Evolutionary conservation across 345 rosid species (phyloP).

Genomic region (Draba incana): DNA sequence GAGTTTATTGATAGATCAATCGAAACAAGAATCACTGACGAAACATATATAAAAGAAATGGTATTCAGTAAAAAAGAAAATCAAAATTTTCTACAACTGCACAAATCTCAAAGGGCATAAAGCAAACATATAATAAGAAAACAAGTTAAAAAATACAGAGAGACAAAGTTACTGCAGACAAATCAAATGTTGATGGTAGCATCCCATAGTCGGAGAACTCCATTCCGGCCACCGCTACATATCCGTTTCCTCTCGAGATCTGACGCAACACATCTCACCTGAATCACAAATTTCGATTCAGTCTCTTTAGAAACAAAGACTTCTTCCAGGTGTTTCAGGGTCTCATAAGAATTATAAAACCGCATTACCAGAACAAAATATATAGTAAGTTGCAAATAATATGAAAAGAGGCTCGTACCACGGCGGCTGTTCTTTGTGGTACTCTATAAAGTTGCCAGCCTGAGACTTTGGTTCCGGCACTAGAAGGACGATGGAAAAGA

Average conservation of each 20-base stretch:
- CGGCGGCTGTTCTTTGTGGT: conserved; percentile 83
- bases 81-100: conserved; percentile 2
- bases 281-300: conserved; percentile 26
- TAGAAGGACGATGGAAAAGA: conserved; percentile 91
- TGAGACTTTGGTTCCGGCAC: conserved; percentile 72
- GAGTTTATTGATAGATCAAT: too few species aligned
- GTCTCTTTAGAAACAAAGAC: not conserved
- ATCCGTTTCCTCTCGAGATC: conserved; percentile 99
- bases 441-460: conserved; percentile 99
- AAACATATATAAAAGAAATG: too few species aligned
- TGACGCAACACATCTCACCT: conserved; percentile 95
- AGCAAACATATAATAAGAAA: too few species aligned
- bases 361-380: not conserved
- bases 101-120: not conserved
- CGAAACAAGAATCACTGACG: too few species aligned
- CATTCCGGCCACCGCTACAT: conserved; percentile 97
- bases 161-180: conserved; percentile 2
- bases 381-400: not conserved
- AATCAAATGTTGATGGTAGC: conserved; percentile 91
- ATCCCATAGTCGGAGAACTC: conserved; percentile 95
- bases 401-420: conserved; percentile 58
- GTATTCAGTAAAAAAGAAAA: not conserved
- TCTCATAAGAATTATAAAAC: too few species aligned
- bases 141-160: conserved; percentile 21
- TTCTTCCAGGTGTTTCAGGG: too few species aligned